Evolutionary conservation across 805 yeast genomes (phyloP), one percentile per base, ranked within the genome.

Genomic region (Monosporozyma siamensis): DNA sequence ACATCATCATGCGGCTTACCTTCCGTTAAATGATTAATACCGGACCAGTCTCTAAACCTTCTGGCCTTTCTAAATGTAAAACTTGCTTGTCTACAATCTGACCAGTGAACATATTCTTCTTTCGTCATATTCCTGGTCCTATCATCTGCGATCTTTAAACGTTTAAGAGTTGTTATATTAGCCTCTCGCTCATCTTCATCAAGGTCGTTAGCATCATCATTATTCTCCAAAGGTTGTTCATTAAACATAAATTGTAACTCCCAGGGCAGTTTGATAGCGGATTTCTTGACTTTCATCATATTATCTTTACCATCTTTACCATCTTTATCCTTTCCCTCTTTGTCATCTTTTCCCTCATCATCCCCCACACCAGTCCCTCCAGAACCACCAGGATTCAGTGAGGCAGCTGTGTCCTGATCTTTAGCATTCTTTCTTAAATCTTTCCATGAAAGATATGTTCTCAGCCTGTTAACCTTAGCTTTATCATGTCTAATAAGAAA

Each of bases 101-200:
- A 85, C 97, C 97, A 92, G 60, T 92, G 98, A 14, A 89, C 98
- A 56, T 92, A 92, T 59, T 92, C 98, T 54, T 92, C 96, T 56
- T 80, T 82, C 1, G 98, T 92, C 98, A 92, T 92, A 51, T 82
- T 75, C 49, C 71, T 77, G 0, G 98, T 92, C 48, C 98, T 72
- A 40, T 92, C 96, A 63, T 92, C 98, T 4, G 97, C 97, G 63
- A 77, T 80, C 55, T 88, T 87, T 50, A 92, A 71, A 44, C 97
- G 70, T 60, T 88, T 87, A 61, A 87, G 66, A n/a, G 95, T 86
- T 0, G 95, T 92, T 23, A 81, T 62, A 26, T 87, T 82, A 4
- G 95, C 96, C 39, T 89, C 95, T 49, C 82, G 75, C 56, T 89
- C 97, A 41, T 82, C 95, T 34, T 86, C 96, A 53, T 89, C 97